These are phyloP conservation scores for Aureobasidium sp. DNA, from an alignment of 2,329 filamentous ascomycete genomes.

Conservation along the genomic window DNA sequence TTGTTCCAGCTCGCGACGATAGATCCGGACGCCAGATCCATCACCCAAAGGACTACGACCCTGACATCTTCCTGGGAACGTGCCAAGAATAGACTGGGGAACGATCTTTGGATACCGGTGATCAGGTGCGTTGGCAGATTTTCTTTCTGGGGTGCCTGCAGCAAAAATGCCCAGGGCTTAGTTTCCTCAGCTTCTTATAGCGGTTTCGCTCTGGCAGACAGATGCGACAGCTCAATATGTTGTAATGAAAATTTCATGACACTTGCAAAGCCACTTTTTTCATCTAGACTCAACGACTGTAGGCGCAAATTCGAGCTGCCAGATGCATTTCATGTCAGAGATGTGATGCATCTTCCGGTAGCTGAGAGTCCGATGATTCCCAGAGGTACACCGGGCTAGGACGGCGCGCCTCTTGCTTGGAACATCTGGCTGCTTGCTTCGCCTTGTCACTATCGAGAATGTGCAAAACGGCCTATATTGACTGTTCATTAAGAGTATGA, in stretches of 20 bases:
- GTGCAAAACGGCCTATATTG: too few species aligned
- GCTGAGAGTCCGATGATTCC: too few species aligned
- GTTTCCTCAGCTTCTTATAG: background rate
- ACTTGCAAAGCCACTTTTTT: too few species aligned
- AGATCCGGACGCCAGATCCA: background rate
- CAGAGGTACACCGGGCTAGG: too few species aligned
- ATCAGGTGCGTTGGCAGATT: conserved; percentile 1
- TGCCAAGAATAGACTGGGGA: background rate
- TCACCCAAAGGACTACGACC: background rate
- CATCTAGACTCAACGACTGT: too few species aligned
- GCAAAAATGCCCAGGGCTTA: background rate
- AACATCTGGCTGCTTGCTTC: too few species aligned
- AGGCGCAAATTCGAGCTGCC: background rate
- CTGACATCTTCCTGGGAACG: background rate
- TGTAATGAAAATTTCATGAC: background rate
- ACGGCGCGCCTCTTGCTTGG: too few species aligned
- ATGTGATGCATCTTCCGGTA: too few species aligned
- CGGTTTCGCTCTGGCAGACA: background rate
- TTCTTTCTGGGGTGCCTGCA: background rate
- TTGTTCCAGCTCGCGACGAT: background rate
- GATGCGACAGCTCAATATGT: background rate
- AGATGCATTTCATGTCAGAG: background rate
- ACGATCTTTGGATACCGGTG: background rate
- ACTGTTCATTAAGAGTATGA: too few species aligned
- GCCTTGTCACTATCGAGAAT: too few species aligned